Evolutionary conservation across 805 yeast genomes (phyloP), one percentile per base, ranked within the genome.

Genomic region (Ogataea nakhonphanomensis): DNA sequence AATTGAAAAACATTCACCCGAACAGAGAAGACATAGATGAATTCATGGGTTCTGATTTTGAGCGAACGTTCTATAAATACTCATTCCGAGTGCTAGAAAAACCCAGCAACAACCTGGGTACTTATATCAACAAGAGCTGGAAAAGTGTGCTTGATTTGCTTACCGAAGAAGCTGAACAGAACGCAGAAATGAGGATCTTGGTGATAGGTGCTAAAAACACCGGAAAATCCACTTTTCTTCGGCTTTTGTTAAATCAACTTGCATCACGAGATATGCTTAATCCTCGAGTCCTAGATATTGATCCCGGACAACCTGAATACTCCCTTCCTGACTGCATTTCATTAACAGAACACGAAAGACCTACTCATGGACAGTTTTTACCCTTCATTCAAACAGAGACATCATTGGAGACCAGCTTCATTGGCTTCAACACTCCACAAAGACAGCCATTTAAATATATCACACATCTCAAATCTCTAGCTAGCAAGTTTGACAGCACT

Each of bases 261-360:
- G 53, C 76, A 7, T 53, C 58, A 4, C 27, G 38, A 0, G 48
- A 50, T 2, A 31, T 48, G 5, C 43, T 50, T 1, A 41, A 56
- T 3, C 42, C 81, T 3, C 69, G 73, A 14, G 73, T 79, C 27
- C 49, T 90, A 29, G 96, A 90, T 51, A 57, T 87, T 1, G 98
- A 90, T 56, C 95, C 96, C 0, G 96, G 95, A 1, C 96, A 89
- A 56, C 79, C 95, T 0, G 95, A 85, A 52, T 79, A 72, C 47
- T 78, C 89, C 0, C 66, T 67, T 7, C 93, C 95, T 0, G 89
- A 83, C 24, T 74, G 83, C 30, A 61, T 89, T 2, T 78, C 95
- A 0, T 59, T 84, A 9, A 67, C 74, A 1, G 45, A 46, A 8
- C 50, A 67, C n/a, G 31, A 45, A 0, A 37, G 36, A 5, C 66